Evolutionary conservation across 1,284 basidiomycete genomes (phyloP), one percentile per base, ranked within the genome.

Genomic region (Boletus smithii): DNA sequence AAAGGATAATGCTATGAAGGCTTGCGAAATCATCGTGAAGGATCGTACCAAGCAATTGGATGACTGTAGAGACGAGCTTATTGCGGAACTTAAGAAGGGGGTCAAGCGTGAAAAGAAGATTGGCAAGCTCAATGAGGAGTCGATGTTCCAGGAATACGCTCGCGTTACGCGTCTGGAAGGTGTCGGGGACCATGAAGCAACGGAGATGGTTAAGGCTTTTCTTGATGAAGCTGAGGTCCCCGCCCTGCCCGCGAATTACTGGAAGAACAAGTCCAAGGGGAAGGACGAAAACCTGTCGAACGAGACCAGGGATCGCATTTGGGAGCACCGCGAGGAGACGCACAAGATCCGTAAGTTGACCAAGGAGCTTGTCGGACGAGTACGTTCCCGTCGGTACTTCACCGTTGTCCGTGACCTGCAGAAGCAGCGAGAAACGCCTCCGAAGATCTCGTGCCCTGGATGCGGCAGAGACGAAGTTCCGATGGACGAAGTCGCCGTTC

Each of bases 331-430:
- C 30, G 91, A 95, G 67, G 80, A 89, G 58, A 88, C 89, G 2
- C 91, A 95, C 64, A 80, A 86, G 41, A 83, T 95, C 40, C 83
- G 91, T 40, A 80, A 84, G 41, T 70, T 95, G 39, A 83, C 82
- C 24, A 93, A 92, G 67, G 93, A 95, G 67, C 80, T 95, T 36
- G 83, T 91, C 20, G 91, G 89, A 26, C 86, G 92, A 41, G 82
- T 92, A 33, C 84, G 92, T 26, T 95, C 92, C 0, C 73, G 91
- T 24, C 86, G 92, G 32, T 95, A 92, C 72, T 95, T 95, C 71
- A 88, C 81, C 5, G 86, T 89, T 41, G 90, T 95, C 26, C 87
- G 93, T 41, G 88, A 93, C 60, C 73, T 94, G 32, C 92, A 95
- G 63, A 85, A 80, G 57, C 82, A 90, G 56, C 74, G 72, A 38